Evolutionary conservation across 1,139 yeast genomes (phyloP).

Genomic region (Candida sp.): DNA sequence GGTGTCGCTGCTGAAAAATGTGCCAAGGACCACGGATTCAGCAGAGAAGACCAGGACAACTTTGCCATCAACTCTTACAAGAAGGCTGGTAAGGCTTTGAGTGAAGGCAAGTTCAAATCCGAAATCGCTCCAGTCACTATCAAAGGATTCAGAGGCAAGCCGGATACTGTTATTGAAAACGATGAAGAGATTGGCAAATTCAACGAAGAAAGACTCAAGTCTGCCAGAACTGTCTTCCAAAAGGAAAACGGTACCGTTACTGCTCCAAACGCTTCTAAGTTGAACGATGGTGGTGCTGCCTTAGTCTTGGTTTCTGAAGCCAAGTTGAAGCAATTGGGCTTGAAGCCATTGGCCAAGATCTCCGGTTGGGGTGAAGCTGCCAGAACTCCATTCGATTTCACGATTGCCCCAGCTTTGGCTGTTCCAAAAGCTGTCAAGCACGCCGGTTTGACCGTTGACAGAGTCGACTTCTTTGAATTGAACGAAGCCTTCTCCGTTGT

Average conservation of each 20-base stretch:
- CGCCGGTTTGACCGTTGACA: slow-evolving; percentile 62
- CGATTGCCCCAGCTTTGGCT: slow-evolving; percentile 93
- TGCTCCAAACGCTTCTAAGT: slow-evolving; percentile 94
- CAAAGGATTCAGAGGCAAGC: slow-evolving; percentile 93
- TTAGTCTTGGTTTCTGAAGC: slow-evolving; percentile 82
- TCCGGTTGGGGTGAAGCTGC: slow-evolving; percentile 99
- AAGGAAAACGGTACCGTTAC: slow-evolving; percentile 94
- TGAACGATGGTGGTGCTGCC: slow-evolving; percentile 99
- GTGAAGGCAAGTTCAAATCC: slow-evolving; percentile 74
- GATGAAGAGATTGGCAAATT: slow-evolving; percentile 82
- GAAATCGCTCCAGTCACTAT: slow-evolving; percentile 90
- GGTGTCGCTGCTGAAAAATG: slow-evolving; percentile 98
- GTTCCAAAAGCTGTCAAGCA: slow-evolving; percentile 95
- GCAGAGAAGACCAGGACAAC: slow-evolving; percentile 75
- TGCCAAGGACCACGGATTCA: slow-evolving; percentile 68
- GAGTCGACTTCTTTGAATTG: slow-evolving; percentile 85
- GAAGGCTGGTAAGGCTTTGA: slow-evolving; percentile 82
- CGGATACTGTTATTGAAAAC: slow-evolving; percentile 67
- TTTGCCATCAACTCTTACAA: slow-evolving; percentile 71
- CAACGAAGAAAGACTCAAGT: slow-evolving; percentile 71
- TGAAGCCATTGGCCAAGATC: slow-evolving; percentile 88
- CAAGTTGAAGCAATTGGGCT: slow-evolving; percentile 81
- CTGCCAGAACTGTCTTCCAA: slow-evolving; percentile 94
- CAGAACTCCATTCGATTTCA: slow-evolving; percentile 90
- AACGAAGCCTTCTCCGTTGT: slow-evolving; percentile 98